Base-by-base conservation (phyloP, 768 basidiomycete species). In the Amanita phalloides region DNA sequence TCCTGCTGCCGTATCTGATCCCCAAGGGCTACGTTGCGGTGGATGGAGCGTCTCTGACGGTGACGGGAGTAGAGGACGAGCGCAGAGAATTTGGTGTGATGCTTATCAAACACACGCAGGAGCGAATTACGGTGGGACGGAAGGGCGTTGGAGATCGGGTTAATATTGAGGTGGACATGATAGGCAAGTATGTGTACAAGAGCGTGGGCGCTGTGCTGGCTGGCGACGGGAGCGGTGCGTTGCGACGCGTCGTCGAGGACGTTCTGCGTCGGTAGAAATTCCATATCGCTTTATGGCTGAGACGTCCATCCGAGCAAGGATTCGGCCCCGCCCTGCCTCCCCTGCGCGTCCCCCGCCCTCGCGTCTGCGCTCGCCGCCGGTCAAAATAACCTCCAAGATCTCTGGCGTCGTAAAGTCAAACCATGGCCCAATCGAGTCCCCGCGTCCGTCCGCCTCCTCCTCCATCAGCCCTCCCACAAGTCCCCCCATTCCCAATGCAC, bases 101-200 rank as follows among this genome's bases (percentile, higher is more conserved):
- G 94, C 79, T 99, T 57, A 94, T 99, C 67, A 80, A 80, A 59
- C 94, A 98, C 67, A 94, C 91, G 9, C 95, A 96, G 63, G 70
- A 82, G 60, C 91, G 84, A 67, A 84, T 97, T 53, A 85, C 89
- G 2, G 73, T 99, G 48, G 76, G 77, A 36, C 75, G 68, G 55
- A 99, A 98, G 66, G 57, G 59, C 2, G 64, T 86, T 1, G 94
- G 93, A 0, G 78, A 79, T 44, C 86, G 76, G 59, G 93, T 98
- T 48, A 99, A 99, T 62, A 78, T 99, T 54, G 96, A 99, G 70
- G 92, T 86, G 41, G 92, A 96, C 63, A 90, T 92, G 81, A 82
- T 94, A 17, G 92, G 89, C 13, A 95, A 95, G 66, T 92, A 90
- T 56, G 88, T 94, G 3, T 78, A 79, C 61, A 92, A 92, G 72